A percentile compares a stretch with the other conserved stretches of the same genome.
phyloP scores from a whole-genome alignment of 2,329 filamentous ascomycete genomes.

The Talaromyces pinophilus region DNA sequence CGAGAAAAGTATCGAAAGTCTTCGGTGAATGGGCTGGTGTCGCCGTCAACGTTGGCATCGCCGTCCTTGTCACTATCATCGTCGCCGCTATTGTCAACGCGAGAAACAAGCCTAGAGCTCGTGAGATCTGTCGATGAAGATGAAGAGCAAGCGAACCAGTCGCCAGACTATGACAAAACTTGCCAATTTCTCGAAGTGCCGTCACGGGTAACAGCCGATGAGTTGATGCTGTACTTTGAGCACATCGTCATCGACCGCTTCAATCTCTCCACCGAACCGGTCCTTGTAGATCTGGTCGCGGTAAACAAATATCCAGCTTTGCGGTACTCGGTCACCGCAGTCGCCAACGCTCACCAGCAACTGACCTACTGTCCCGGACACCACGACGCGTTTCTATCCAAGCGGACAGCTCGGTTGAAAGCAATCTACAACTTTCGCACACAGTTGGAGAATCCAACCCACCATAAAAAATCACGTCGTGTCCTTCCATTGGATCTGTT shows the following conservation, averaged over 20 bases:
- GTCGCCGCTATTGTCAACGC: neutral
- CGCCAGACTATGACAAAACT: neutral
- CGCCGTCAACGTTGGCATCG: neutral
- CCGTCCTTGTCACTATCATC: neutral
- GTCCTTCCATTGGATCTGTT: constrained; percentile 38
- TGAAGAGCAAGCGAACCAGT: neutral
- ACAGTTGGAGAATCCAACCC: constrained; percentile 34
- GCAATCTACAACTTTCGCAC: constrained; percentile 28
- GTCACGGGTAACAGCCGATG: constrained; percentile 17
- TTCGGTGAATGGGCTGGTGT: neutral
- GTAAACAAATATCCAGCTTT: constrained; percentile 24
- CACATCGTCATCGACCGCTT: constrained; percentile 24
- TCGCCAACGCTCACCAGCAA: constrained; percentile 26
- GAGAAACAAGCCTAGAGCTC: neutral
- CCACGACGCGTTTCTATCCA: constrained; percentile 17
- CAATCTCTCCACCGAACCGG: constrained; percentile 21
- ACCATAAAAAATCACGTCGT: constrained; percentile 19
- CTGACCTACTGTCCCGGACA: constrained; percentile 15
- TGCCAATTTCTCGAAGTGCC: neutral
- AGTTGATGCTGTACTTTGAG: constrained; percentile 25
- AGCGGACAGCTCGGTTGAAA: constrained; percentile 22
- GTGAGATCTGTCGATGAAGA: neutral
- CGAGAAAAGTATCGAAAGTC: neutral
- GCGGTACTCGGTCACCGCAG: constrained; percentile 24
- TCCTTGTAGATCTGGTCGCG: constrained; percentile 23